Percentiles rank a stretch among this genome's conserved stretches.
Evolutionary conservation across 2,329 filamentous ascomycete species (phyloP).

Genomic region (Rutstroemia sp.): DNA sequence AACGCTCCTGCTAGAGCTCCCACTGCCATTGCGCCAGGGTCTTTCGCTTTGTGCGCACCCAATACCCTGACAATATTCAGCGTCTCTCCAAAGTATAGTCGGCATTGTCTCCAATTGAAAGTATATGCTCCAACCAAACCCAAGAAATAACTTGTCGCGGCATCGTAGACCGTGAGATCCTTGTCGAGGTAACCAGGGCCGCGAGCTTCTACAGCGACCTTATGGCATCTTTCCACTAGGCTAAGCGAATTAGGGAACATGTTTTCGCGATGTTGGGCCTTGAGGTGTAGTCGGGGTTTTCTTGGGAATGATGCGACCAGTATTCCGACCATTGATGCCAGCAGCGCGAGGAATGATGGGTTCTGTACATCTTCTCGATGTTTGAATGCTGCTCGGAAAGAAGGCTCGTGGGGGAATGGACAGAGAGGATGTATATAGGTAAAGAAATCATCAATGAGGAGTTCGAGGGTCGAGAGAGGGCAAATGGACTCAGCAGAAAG

Average conservation of each 20-base stretch:
- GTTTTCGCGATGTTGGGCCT: slow-evolving; percentile 54
- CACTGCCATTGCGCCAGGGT: slow-evolving; percentile 26
- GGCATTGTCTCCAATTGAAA: slow-evolving; percentile 58
- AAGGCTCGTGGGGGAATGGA: slow-evolving; percentile 73
- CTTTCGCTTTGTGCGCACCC: slow-evolving; percentile 51
- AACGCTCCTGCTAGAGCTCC: slow-evolving; percentile 17
- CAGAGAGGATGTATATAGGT: slow-evolving; percentile 72
- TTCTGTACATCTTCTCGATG: slow-evolving; percentile 59
- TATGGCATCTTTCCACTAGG: slow-evolving; percentile 63
- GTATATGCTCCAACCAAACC: slow-evolving; percentile 61
- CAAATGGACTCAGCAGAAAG: slow-evolving; percentile 63
- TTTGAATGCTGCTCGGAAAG: slow-evolving; percentile 62
- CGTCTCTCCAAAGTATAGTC: slow-evolving; percentile 66
- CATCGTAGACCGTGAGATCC: slow-evolving; percentile 50
- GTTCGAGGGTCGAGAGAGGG: slow-evolving; percentile 57
- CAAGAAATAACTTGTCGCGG: slow-evolving; percentile 70
- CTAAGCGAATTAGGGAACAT: slow-evolving; percentile 62
- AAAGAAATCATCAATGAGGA: slow-evolving; percentile 75
- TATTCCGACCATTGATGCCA: slow-evolving; percentile 66
- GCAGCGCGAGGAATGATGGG: slow-evolving; percentile 59
- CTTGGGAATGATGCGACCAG: slow-evolving; percentile 73
- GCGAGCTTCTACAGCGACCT: slow-evolving; percentile 60
- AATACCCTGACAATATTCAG: slow-evolving; percentile 62
- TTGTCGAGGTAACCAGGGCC: slow-evolving; percentile 51
- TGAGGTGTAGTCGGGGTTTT: slow-evolving; percentile 62